phyloP scores from a whole-genome alignment of 352 stramenopile genomes.

The Phytophthora fragariaefolia region DNA sequence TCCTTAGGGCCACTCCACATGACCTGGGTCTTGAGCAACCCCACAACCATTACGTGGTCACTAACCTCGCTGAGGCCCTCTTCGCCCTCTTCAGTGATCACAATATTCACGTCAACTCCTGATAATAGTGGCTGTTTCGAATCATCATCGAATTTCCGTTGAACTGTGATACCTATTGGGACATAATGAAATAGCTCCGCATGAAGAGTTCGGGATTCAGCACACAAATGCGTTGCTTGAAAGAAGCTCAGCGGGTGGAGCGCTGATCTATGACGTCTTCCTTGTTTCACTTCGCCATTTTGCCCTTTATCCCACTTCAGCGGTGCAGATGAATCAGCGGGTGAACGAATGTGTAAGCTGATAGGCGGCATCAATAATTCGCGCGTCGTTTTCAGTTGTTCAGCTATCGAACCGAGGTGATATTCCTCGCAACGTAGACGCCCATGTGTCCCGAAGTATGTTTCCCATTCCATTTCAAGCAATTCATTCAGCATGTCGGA shows the following conservation, averaged over 20 bases:
- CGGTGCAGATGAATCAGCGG: not conserved
- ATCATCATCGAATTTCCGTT: slow-evolving; percentile 2
- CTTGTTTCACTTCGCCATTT: slow-evolving; percentile 18
- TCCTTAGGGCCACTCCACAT: slow-evolving; percentile 25
- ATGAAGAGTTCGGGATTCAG: slow-evolving; percentile 16
- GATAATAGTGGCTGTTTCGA: slow-evolving; percentile 12
- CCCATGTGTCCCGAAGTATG: slow-evolving; percentile 55
- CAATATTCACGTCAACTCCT: slow-evolving; percentile 35
- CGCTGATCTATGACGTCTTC: slow-evolving; percentile 12
- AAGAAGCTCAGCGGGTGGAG: slow-evolving; percentile 32
- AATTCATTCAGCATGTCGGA: slow-evolving; percentile 44
- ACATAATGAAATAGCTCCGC: slow-evolving; percentile 35
- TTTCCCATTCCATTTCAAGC: slow-evolving; percentile 61
- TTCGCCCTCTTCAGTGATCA: slow-evolving; percentile 45
- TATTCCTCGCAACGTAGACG: slow-evolving; percentile 30
- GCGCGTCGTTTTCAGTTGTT: slow-evolving; percentile 19
- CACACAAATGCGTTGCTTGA: slow-evolving; percentile 23
- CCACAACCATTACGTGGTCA: slow-evolving; percentile 48
- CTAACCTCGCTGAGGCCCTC: slow-evolving; percentile 10
- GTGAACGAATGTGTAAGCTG: slow-evolving; percentile 36
- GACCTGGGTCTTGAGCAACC: slow-evolving; percentile 42
- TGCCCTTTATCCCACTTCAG: slow-evolving; percentile 1
- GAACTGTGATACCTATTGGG: slow-evolving; percentile 30
- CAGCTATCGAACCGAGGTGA: slow-evolving; percentile 20
- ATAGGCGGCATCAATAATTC: slow-evolving; percentile 46